Base-by-base conservation (phyloP, 352 stramenopile species). In the Vaucheria bursata region DNA sequence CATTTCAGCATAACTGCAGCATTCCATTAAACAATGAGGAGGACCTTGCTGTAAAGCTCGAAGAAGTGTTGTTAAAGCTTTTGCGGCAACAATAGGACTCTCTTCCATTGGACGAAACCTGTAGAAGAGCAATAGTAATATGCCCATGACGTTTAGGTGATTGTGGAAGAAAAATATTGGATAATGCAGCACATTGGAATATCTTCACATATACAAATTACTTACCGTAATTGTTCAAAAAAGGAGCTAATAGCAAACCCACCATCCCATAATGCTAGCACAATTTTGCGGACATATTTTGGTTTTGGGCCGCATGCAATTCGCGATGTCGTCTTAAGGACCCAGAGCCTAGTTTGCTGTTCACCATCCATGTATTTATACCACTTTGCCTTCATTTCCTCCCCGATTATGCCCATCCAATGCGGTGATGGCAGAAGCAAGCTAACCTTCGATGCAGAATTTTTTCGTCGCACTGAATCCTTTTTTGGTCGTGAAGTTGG, bases 241-340 rank as follows among this genome's bases (percentile, higher is more conserved):
- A 85, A 72, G 34, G 36, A 67, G 0, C 34, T 66, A 45, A 83
- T 45, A 33, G 66, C 73, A 12, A 85, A 36, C 6, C 76, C 76
- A 34, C 69, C 68, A 29, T 84, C 75, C 80, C 80, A 85, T 34
- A 85, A 40, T 29, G 80, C 80, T 7, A 37, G 35, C 34, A 85
- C 77, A 2, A 85, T 72, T 50, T 84, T 84, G 25, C 75, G 32
- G n/a, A 85, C 50, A 38, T 85, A 85, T 71, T 84, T 84, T 6
- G 79, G 70, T 59, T 84, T 84, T 3, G 79, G 79, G 35, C 71
- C 74, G 3, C 52, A 67, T 0, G 74, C 37, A 39, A 75, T 71
- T 71, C 69, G 45, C 1, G 70, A 81, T 39, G 79, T 84, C 5
- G 79, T 79, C 68, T 84, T 84, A 1, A 84, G 67, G 35, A 84